Base-by-base conservation (phyloP, 2,329 filamentous ascomycete species). In the Lasiodiplodia theobromae region DNA sequence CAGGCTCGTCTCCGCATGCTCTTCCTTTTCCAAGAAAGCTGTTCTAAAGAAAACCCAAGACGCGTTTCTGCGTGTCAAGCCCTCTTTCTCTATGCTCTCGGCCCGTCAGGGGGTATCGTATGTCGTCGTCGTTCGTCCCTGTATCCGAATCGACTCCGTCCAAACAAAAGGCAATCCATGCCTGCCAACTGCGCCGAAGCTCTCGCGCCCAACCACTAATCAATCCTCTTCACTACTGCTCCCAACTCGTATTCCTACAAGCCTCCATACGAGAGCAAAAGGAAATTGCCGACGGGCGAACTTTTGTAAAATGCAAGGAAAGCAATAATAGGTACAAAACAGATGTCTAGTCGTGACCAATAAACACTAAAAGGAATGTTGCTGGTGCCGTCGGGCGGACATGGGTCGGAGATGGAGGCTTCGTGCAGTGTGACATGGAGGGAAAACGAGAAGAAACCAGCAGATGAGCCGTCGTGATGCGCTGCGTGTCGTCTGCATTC, bases 261-360 rank as follows among this genome's bases (percentile, higher is more conserved):
- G 53, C 21, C 37, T 18, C 47, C 37, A n/a, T 23, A 5, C 23
- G 58, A 52, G 60, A 64, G 60, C 60, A 23, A 31, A 67, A 52
- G 25, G 65, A 67, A 31, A 67, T 18, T 67, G 65, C 65, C 65
- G 65, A 52, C 56, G 54, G 65, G 65, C 65, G 54, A 64, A 52
- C 65, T 60, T 67, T 67, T 60, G 54, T 67, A 37, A 49, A n/a
- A 52, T 49, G 51, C 65, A 67, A 67, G 44, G 28, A 67, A 67
- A 67, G 28, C 21, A 38, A 21, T 47, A 60, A 34, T n/a, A 16
- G 40, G 28, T 57, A 58, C 54, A 67, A 67, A 60, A n/a, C 40
- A 28, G 44, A 67, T 49, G 54, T 67, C 28, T 52, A 64, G 60
- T 64, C 60, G 60, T 64, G 60, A 52, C 60, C 47, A 21, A 52